Conservation (phyloP, 495 filamentous ascomycete genomes). For the Aspergillus avenaceus region DNA sequence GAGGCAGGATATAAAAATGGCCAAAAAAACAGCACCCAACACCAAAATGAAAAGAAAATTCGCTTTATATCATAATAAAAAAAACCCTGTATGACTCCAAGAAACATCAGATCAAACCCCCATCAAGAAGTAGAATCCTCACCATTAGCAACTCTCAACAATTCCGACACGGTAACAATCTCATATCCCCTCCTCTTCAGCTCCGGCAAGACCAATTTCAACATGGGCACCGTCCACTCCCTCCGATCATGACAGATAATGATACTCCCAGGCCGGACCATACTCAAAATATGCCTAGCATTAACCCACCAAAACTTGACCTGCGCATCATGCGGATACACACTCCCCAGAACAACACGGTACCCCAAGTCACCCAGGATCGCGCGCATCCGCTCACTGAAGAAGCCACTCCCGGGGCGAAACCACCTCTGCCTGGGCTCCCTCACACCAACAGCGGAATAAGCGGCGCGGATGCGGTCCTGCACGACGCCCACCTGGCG, state of each 20-base stretch:
- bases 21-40: no score
- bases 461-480: slow-evolving; percentile 49
- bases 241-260: slow-evolving; percentile 81
- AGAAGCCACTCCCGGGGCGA: slow-evolving; percentile 78
- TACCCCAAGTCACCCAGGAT: slow-evolving; percentile 55
- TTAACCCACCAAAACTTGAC: slow-evolving; percentile 64
- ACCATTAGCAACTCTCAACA: slow-evolving; percentile 44
- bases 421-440: slow-evolving; percentile 56
- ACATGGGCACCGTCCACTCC: slow-evolving; percentile 73
- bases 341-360: slow-evolving; percentile 67
- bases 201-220: slow-evolving; percentile 65
- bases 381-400: slow-evolving; percentile 60
- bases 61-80: not conserved
- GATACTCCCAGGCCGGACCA: slow-evolving; percentile 69
- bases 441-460: slow-evolving; percentile 32
- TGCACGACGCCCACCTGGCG: slow-evolving; percentile 41
- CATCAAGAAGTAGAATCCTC: not conserved
- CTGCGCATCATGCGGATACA: slow-evolving; percentile 86
- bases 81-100: not conserved
- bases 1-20: no score
- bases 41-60: not conserved
- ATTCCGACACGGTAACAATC: slow-evolving; percentile 61
- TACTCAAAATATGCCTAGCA: slow-evolving; percentile 73
- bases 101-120: not conserved
- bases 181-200: slow-evolving; percentile 63